A percentile compares a stretch with the other conserved stretches of the same genome.
Conservation (phyloP, 1,284 basidiomycete species). For the Melampsora larici-populina region DNA sequence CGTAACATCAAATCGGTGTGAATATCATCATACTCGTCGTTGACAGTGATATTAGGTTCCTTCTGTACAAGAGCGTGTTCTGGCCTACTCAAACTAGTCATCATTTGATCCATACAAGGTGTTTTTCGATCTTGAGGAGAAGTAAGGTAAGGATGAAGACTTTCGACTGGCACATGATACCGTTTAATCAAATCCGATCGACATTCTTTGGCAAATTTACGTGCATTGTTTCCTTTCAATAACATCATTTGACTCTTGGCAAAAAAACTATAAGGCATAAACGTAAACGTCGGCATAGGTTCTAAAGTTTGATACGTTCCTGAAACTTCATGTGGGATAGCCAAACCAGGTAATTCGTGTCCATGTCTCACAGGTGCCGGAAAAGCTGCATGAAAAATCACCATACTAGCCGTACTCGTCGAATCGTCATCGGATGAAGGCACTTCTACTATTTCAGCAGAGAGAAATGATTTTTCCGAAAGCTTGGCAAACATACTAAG, state of each 20-base stretch:
- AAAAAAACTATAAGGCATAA: constrained; percentile 59
- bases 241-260: constrained; percentile 58
- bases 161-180: constrained; percentile 49
- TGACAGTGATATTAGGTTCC: too few relatives aligned
- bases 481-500: constrained; percentile 57
- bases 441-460: constrained; percentile 58
- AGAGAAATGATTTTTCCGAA: constrained; percentile 55
- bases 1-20: too few relatives aligned
- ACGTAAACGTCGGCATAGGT: constrained; percentile 58
- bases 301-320: constrained; percentile 54
- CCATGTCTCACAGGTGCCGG: constrained; percentile 53
- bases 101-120: too few relatives aligned
- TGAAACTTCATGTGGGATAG: constrained; percentile 47
- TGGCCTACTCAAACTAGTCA: too few relatives aligned
- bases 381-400: constrained; percentile 58
- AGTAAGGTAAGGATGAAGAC: too few relatives aligned
- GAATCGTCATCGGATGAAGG: constrained; percentile 54
- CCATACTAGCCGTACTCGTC: constrained; percentile 52
- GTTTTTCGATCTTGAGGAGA: too few relatives aligned
- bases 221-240: constrained; percentile 54
- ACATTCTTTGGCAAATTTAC: constrained; percentile 54
- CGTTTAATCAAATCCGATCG: constrained; percentile 54
- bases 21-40: too few relatives aligned
- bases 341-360: constrained; percentile 52
- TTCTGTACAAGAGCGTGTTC: too few relatives aligned